Evolutionary conservation across 1,139 yeast genomes (phyloP), one percentile per base, ranked within the genome.

Genomic region (Geotrichum histeridarum): DNA sequence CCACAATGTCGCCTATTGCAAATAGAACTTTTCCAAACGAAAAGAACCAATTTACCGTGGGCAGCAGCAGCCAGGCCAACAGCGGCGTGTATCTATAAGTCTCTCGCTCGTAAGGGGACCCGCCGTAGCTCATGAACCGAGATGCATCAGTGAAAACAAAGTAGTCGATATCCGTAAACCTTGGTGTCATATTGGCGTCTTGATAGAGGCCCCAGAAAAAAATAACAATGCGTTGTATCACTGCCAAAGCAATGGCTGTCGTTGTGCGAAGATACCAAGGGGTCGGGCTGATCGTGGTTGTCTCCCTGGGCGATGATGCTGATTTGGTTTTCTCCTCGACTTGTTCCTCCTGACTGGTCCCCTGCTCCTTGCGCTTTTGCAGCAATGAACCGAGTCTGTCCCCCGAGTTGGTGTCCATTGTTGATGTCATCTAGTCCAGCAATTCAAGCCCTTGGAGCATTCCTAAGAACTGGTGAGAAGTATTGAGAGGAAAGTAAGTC

Each of bases 81-180:
- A 93, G 67, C 8, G 99, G 99, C 0, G 99, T 91, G 66, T 93
- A 93, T 48, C 99, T 73, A 65, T 93, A 93, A 0, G 99, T 93
- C 57, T 86, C 96, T 61, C 99, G 74, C 17, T 70, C 66, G 65
- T 87, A 93, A 0, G 99, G 99, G 0, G 95, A 84, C 18, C 65
- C 65, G 0, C 86, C 86, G 2, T 43, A 32, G 14, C 37, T 72
- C n/a, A 89, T 87, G 64, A 78, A 89, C 45, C 75, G 70, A 1
- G 98, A 82, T 5, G 98, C 98, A 71, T 93, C 98, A 1, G 95
- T 82, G 68, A 93, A 93, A 46, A 93, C 99, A 67, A 83, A 75
- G 69, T 93, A 93, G 70, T 93, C 99, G 48, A 93, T 86, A 65
- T 93, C 99, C 0, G 99, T 93, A 70, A 89, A 93, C 60, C 86